These are phyloP conservation scores for Colletotrichum sp. DNA, from an alignment of 2,329 filamentous ascomycete genomes.

Conservation along the genomic window DNA sequence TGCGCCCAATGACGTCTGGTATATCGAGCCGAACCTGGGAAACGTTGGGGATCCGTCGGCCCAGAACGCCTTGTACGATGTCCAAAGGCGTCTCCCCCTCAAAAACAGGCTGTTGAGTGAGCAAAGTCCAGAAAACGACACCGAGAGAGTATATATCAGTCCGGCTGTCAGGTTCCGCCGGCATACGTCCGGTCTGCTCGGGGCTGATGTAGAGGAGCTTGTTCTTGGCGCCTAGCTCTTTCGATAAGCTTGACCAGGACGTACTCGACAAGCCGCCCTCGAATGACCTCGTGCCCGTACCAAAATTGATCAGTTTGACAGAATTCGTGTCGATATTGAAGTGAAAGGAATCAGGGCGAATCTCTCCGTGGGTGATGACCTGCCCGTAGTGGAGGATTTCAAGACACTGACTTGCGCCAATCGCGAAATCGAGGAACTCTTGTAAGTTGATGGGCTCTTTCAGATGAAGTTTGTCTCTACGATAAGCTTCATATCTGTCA, in stretches of 20 bases:
- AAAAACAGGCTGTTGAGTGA: slow-evolving; percentile 82
- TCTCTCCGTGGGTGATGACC: slow-evolving; percentile 87
- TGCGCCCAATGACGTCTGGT: slow-evolving; percentile 79
- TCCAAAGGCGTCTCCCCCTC: slow-evolving; percentile 82
- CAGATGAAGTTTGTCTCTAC: slow-evolving; percentile 50
- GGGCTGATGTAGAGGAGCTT: slow-evolving; percentile 93
- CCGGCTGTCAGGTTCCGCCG: slow-evolving; percentile 86
- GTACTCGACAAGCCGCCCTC: slow-evolving; percentile 87
- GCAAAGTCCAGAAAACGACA: slow-evolving; percentile 85
- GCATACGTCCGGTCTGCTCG: slow-evolving; percentile 92
- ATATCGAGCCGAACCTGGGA: slow-evolving; percentile 81
- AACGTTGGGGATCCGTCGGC: slow-evolving; percentile 77
- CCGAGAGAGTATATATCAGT: slow-evolving; percentile 95
- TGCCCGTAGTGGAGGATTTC: slow-evolving; percentile 92
- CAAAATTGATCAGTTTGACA: slow-evolving; percentile 85
- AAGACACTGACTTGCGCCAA: slow-evolving; percentile 83
- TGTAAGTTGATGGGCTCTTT: slow-evolving; percentile 71
- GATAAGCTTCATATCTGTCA: slow-evolving; percentile 52
- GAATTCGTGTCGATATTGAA: slow-evolving; percentile 73
- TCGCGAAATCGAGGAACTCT: slow-evolving; percentile 87
- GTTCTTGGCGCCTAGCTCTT: slow-evolving; percentile 84
- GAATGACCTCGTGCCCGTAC: slow-evolving; percentile 85
- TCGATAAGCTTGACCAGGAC: slow-evolving; percentile 84
- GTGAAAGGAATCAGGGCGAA: slow-evolving; percentile 90
- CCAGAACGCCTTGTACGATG: slow-evolving; percentile 88